Base-by-base conservation (phyloP, 2,329 filamentous ascomycete species). In the Microdochium nivale region DNA sequence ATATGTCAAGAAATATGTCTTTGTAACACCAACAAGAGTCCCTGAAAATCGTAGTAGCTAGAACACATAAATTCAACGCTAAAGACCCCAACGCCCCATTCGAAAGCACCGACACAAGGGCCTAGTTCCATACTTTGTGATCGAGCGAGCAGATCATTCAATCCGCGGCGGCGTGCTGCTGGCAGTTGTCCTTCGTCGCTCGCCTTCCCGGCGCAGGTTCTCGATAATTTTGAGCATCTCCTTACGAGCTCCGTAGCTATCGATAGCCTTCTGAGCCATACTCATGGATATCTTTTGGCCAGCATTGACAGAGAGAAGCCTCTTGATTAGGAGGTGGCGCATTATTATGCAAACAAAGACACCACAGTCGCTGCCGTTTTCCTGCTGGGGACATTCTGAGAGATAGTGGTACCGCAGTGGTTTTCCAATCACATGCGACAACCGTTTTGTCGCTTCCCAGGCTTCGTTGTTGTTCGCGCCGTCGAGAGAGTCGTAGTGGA, bases 331-430 rank as follows among this genome's bases (percentile, higher is more conserved):
- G n/a, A 99, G 72, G 70, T 96, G 88, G 48, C 90, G 84, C 91
- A 99, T 99, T 55, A 92, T 79, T 58, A 97, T 80, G 67, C 94
- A 97, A 2, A 99, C 94, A 67, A 91, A 97, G 1, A 99, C 89
- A 19, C 94, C 94, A 60, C 94, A 99, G 69, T 99, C 94, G 64
- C 82, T 92, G 25, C 87, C 84, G 59, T 97, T 97, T 59, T 91
- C 86, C 67, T 99, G 94, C 62, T 95, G 87, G 0, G 94, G 94
- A 10, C 83, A 87, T 64, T 97, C 92, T 0, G 86, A 76, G 51
- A 99, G 77, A 66, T 92, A 84, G 62, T 91, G 80, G 65, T 95
- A 96, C 21, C 84, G 77, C 19, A 95, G 70, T 4, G 76, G 76
- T 52, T 80, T 79, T 32, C 78, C 76, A 0, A 97, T 76, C 27